These are phyloP conservation scores for Porpolomopsis calyptriformis DNA, from an alignment of 768 basidiomycete genomes.

Conservation along the genomic window DNA sequence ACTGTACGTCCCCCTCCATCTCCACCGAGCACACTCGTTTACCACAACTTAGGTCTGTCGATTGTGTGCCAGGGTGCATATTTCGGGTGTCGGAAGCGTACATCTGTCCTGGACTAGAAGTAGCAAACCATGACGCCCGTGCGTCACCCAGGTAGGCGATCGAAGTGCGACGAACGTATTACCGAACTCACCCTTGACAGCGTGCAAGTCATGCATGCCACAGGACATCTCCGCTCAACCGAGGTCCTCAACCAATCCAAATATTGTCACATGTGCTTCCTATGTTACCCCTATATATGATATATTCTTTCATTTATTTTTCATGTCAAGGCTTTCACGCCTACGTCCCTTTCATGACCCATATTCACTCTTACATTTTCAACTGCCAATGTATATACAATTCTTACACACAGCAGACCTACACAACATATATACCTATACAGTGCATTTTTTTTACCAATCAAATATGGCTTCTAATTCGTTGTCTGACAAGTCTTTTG, in stretches of 20 bases:
- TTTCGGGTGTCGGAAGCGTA: constrained; percentile 68
- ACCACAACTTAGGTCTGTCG: constrained; percentile 52
- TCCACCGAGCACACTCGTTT: background rate
- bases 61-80: constrained; percentile 63
- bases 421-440: too few relatives aligned
- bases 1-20: constrained; percentile 39
- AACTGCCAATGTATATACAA: too few relatives aligned
- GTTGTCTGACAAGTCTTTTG: too few relatives aligned
- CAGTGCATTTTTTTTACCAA: too few relatives aligned
- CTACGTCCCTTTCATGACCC: background rate
- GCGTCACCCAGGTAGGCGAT: background rate
- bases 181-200: too few relatives aligned
- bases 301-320: background rate
- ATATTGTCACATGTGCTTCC: too few relatives aligned
- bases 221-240: too few relatives aligned
- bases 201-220: too few relatives aligned
- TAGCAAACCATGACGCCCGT: constrained; percentile 27
- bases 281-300: background rate
- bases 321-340: background rate
- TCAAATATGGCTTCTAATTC: too few relatives aligned
- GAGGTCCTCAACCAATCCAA: background rate
- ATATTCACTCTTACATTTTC: background rate
- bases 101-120: constrained; percentile 66
- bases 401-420: too few relatives aligned
- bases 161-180: too few relatives aligned